A percentile compares a stretch with the other conserved stretches of the same genome.
Conservation (phyloP, 306 rosid species). For the Gynostemma pentaphyllum region DNA sequence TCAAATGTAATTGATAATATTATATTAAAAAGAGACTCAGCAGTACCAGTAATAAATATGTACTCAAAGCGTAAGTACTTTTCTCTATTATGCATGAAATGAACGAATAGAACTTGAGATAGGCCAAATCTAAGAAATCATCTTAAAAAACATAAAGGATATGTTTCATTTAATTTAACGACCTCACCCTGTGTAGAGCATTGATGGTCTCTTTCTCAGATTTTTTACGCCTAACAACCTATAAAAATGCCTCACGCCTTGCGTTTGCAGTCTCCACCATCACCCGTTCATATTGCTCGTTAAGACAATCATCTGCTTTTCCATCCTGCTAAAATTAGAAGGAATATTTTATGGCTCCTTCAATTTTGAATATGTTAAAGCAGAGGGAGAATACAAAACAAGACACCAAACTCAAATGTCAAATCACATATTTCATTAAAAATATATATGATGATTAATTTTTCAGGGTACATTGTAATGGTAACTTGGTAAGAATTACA, state of each 20-base stretch:
- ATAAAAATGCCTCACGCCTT: slow-evolving; percentile 41
- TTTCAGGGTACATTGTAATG: slow-evolving; percentile 48
- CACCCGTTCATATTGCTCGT: slow-evolving; percentile 48
- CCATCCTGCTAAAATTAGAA: slow-evolving; percentile 47
- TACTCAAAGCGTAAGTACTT: background rate
- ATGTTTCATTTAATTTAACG: background rate
- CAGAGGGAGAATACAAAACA: background rate
- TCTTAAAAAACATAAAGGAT: slow-evolving; percentile 4
- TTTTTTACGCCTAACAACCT: slow-evolving; percentile 43
- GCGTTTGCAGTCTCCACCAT: slow-evolving; percentile 59
- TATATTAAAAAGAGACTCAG: background rate
- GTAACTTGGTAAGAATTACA: slow-evolving; percentile 36
- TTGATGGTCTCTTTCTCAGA: slow-evolving; percentile 63
- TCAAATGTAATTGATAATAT: background rate
- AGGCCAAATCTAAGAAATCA: background rate
- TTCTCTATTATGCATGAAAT: background rate
- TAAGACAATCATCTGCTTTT: slow-evolving; percentile 35
- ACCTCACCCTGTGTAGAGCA: slow-evolving; percentile 48
- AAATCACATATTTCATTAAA: background rate
- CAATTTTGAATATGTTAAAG: background rate
- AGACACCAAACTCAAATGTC: background rate
- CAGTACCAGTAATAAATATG: background rate
- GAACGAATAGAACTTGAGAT: background rate
- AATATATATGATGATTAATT: background rate
- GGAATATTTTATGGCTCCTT: background rate